Evolutionary conservation across 164 flowering plant species (phyloP), one percentile per base, ranked within the genome.

Genomic region (Magnolia kwangsiensis): DNA sequence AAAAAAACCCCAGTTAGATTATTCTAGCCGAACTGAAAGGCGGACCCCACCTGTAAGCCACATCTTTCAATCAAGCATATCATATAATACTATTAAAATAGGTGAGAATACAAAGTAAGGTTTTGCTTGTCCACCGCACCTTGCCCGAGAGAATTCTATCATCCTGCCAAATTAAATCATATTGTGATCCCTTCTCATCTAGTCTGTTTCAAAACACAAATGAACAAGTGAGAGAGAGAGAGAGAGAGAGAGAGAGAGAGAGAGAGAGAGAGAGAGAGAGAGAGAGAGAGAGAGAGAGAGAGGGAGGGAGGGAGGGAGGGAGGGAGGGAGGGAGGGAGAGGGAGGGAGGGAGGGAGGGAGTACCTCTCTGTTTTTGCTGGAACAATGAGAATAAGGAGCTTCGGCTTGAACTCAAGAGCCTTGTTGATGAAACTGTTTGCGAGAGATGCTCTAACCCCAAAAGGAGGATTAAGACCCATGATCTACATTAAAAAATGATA

Each of bases 391-490:
- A 96, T 84, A 27, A 94, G 80, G 7, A 96, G 89, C 85, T 94
- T 96, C 23, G 99, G 98, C 55, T 86, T 86, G 82, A 96, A 96
- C 82, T 89, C 84, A 23, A 94, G 97, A 77, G 97, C 99, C 85
- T 91, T 90, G 49, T 89, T 74, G 37, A 96, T 87, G 78, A 90
- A 94, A 83, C 83, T 78, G 85, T 94, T 91, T 14, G 97, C 99
- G 68, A 89, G 84, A 51, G 84, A 55, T 24, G 91, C 90, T 71
- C 88, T 87, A 7, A 87, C 84, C 67, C 98, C 99, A 82, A 96
- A 94, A 27, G 98, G 99, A 71, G 98, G 97, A 84, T 90, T 94
- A 59, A 96, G 84, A 14, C 95, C 98, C 90, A 96, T 91, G 69
- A 96, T 84, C 98, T 96, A 80, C 19, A 1, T 13, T n/a, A 11